phyloP scores from a whole-genome alignment of 805 yeast genomes.

The Suhomyces tanzawaensis region DNA sequence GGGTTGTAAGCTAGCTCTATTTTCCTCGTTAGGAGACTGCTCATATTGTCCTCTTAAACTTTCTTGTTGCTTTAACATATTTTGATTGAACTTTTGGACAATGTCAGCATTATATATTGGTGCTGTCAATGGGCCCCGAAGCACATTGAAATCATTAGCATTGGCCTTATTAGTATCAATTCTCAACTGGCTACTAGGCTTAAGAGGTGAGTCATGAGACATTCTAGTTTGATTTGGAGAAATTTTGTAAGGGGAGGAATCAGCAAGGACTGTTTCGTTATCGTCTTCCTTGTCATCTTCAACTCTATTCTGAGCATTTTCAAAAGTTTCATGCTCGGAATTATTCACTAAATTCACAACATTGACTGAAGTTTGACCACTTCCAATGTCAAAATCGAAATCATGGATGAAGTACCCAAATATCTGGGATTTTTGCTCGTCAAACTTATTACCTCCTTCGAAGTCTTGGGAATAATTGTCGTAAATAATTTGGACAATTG shows the following conservation, averaged over 20 bases:
- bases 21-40: not conserved
- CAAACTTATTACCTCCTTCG: not conserved
- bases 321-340: conserved; percentile 4
- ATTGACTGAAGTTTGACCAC: conserved; percentile 10
- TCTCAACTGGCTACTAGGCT: conserved; percentile 11
- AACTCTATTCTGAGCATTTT: not conserved
- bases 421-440: conserved; percentile 10
- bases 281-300: conserved; percentile 22
- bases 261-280: conserved; percentile 40
- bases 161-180: conserved; percentile 19
- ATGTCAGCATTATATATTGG: conserved; percentile 34
- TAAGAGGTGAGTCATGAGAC: conserved; percentile 15
- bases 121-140: conserved; percentile 31
- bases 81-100: conserved; percentile 18
- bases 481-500: conserved; percentile 32
- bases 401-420: conserved; percentile 27
- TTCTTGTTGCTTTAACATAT: conserved; percentile 13
- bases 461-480: conserved; percentile 16
- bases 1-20: conserved; percentile 3
- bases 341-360: conserved; percentile 10
- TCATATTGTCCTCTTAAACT: not conserved
- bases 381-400: conserved; percentile 12
- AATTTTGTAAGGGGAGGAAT: conserved; percentile 35
- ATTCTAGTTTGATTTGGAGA: conserved; percentile 16
- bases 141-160: conserved; percentile 1